Conservation (phyloP, 1,284 basidiomycete species). For the Boletus semigastroideus region DNA sequence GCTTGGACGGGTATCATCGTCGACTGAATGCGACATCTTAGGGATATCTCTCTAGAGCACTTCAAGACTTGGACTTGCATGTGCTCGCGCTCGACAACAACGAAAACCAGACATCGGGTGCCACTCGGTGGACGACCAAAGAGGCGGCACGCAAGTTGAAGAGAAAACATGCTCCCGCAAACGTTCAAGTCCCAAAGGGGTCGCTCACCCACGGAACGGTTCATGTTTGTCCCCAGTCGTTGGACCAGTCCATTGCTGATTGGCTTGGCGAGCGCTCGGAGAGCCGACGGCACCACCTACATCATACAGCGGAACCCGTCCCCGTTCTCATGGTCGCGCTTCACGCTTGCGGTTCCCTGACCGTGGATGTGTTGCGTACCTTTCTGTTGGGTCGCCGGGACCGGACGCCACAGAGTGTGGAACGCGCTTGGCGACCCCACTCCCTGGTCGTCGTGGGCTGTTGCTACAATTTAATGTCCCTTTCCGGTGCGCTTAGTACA, state of each 20-base stretch:
- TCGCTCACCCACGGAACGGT: slow-evolving; percentile 52
- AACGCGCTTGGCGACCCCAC: slow-evolving; percentile 37
- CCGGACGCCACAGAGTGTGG: slow-evolving; percentile 3
- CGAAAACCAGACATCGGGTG: slow-evolving; percentile 44
- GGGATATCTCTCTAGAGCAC: slow-evolving; percentile 50
- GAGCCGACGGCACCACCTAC: not conserved
- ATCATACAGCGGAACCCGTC: slow-evolving; percentile 20
- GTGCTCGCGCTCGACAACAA: slow-evolving; percentile 54
- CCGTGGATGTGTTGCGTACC: slow-evolving; percentile 44
- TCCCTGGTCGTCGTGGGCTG: slow-evolving; percentile 49
- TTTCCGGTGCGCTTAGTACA: slow-evolving; percentile 35
- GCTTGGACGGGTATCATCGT: not conserved
- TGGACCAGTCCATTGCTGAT: slow-evolving; percentile 33
- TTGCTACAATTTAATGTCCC: slow-evolving; percentile 50
- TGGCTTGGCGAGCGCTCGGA: slow-evolving; percentile 22
- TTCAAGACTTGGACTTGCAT: slow-evolving; percentile 38
- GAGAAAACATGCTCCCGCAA: slow-evolving; percentile 4
- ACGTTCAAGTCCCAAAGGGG: slow-evolving; percentile 16
- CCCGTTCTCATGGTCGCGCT: slow-evolving; percentile 64
- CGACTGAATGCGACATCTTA: slow-evolving; percentile 19
- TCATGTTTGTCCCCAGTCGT: slow-evolving; percentile 44
- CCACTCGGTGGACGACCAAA: slow-evolving; percentile 35
- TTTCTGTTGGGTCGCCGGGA: slow-evolving; percentile 27
- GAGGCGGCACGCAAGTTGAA: slow-evolving; percentile 18
- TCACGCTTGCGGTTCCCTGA: slow-evolving; percentile 56